Conservation (phyloP, 2,329 filamentous ascomycete species). For the Xenoacremonium recifei region DNA sequence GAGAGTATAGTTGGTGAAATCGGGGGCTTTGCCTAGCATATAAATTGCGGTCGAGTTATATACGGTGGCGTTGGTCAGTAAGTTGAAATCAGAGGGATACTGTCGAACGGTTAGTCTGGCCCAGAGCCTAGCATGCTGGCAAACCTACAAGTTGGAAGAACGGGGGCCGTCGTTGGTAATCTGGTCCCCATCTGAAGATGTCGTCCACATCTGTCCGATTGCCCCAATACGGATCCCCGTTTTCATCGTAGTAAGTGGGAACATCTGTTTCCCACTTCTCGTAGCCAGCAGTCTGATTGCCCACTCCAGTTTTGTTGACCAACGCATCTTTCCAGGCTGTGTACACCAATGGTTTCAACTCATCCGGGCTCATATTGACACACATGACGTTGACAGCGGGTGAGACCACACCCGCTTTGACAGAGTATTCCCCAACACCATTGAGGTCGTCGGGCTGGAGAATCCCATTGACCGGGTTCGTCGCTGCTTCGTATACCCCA, state of each 20-base stretch:
- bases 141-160: slow-evolving; percentile 48
- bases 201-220: slow-evolving; percentile 65
- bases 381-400: slow-evolving; percentile 73
- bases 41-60: slow-evolving; percentile 56
- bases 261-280: slow-evolving; percentile 39
- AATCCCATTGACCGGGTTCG: slow-evolving; percentile 60
- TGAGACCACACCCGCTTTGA: slow-evolving; percentile 68
- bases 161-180: slow-evolving; percentile 50
- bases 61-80: slow-evolving; percentile 55
- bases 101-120: slow-evolving; percentile 20
- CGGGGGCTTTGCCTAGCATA: slow-evolving; percentile 53
- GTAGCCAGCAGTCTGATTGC: slow-evolving; percentile 31
- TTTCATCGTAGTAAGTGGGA: slow-evolving; percentile 26
- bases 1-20: slow-evolving; percentile 55
- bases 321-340: slow-evolving; percentile 52
- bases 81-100: slow-evolving; percentile 64
- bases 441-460: slow-evolving; percentile 64
- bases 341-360: slow-evolving; percentile 66
- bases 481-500: slow-evolving; percentile 63
- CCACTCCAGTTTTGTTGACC: slow-evolving; percentile 32
- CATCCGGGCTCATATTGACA: slow-evolving; percentile 58
- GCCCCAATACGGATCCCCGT: slow-evolving; percentile 35
- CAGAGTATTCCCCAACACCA: slow-evolving; percentile 66
- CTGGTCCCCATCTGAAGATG: slow-evolving; percentile 64
- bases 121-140: slow-evolving; percentile 10